phyloP scores from a whole-genome alignment of 768 basidiomycete species.

The Russula brevipes region DNA sequence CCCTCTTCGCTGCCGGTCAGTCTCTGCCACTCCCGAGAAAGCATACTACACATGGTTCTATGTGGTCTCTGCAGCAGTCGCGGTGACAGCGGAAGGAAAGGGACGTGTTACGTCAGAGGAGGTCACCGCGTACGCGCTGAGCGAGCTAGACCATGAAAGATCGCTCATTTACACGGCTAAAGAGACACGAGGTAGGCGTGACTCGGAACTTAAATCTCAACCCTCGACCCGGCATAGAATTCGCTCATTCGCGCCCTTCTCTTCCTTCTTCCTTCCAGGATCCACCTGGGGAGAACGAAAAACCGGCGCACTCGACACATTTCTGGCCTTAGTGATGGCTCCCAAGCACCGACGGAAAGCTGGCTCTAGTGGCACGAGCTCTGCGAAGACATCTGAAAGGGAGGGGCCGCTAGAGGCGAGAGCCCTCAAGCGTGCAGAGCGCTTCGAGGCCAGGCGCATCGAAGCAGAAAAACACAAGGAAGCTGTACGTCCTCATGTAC shows the following conservation, averaged over 20 bases:
- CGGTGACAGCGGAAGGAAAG: background rate
- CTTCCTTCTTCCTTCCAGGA: too few relatives aligned
- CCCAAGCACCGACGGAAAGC: background rate
- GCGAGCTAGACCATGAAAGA: background rate
- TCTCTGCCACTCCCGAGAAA: too few relatives aligned
- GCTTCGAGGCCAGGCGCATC: background rate
- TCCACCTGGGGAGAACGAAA: too few relatives aligned
- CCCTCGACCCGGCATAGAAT: background rate
- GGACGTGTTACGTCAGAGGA: background rate
- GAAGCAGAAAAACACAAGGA: constrained; percentile 9
- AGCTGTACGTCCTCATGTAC: background rate
- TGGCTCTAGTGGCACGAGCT: background rate
- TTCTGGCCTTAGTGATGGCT: background rate
- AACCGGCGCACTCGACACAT: too few relatives aligned
- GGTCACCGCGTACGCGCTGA: background rate
- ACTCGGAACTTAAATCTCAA: background rate
- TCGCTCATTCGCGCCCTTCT: too few relatives aligned
- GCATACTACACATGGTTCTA: background rate
- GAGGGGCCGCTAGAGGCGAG: background rate
- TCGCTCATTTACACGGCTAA: background rate
- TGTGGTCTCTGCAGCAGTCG: background rate
- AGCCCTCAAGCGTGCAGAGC: constrained; percentile 2
- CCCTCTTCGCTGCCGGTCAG: too few relatives aligned
- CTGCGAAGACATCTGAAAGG: background rate
- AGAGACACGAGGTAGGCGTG: background rate